These are phyloP conservation scores for Xenoacremonium recifei DNA, from an alignment of 2,329 filamentous ascomycete species.

Conservation along the genomic window DNA sequence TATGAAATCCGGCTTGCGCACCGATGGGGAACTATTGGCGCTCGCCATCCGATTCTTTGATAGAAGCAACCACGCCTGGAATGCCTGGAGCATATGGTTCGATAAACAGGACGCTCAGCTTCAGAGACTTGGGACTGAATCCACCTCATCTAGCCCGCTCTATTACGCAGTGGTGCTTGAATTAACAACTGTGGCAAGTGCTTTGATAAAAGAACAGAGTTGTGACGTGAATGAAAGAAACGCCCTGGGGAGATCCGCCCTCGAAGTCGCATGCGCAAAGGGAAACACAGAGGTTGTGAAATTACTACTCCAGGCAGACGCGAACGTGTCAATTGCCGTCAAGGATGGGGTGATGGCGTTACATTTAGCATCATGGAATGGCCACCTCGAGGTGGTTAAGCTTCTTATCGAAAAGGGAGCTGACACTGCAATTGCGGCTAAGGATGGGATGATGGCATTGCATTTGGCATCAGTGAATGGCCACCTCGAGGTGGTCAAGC, in stretches of 20 bases:
- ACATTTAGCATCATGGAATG: constrained; percentile 2
- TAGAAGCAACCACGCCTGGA: neutral
- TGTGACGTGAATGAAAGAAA: neutral
- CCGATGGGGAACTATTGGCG: neutral
- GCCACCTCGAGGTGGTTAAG: constrained; percentile 2
- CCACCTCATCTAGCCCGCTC: neutral
- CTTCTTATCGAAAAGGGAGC: constrained; percentile 9
- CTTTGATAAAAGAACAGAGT: neutral
- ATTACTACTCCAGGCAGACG: neutral
- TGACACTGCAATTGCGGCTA: no score
- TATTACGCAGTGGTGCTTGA: constrained; percentile 2
- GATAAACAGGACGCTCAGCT: neutral
- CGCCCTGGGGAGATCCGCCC: neutral
- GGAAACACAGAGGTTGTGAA: constrained; percentile 1
- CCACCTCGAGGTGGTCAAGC: constrained; percentile 1
- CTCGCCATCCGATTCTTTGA: neutral
- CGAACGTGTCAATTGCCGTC: no score
- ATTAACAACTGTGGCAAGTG: neutral
- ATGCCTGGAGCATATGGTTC: neutral
- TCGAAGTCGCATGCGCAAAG: neutral
- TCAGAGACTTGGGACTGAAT: neutral
- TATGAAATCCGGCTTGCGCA: neutral
- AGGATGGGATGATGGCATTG: no score
- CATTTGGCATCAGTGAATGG: constrained; percentile 5
- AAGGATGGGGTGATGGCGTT: constrained; percentile 4